phyloP scores from a whole-genome alignment of 495 filamentous ascomycete species.

The Penicillium lagena region DNA sequence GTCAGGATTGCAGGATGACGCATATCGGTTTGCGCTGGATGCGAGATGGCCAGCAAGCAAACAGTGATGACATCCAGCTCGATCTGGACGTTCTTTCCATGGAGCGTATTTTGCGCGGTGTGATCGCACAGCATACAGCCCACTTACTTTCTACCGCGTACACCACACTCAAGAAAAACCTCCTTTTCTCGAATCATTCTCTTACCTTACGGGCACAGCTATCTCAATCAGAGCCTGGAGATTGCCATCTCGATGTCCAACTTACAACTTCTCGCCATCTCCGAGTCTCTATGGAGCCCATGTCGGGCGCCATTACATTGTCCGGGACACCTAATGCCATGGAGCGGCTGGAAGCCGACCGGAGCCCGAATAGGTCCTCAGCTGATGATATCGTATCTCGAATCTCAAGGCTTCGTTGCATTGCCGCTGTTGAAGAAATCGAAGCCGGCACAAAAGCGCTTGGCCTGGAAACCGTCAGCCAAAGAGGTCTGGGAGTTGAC shows the following conservation, averaged over 20 bases:
- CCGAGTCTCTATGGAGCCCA: slow-evolving; percentile 62
- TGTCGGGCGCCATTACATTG: slow-evolving; percentile 38
- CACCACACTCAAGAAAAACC: slow-evolving; percentile 44
- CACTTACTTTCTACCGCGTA: slow-evolving; percentile 58
- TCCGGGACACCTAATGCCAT: slow-evolving; percentile 27
- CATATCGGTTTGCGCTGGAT: slow-evolving; percentile 74
- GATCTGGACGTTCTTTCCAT: slow-evolving; percentile 62
- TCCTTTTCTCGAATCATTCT: slow-evolving; percentile 50
- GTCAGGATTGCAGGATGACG: slow-evolving; percentile 23
- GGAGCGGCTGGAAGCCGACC: slow-evolving; percentile 43
- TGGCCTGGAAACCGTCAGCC: slow-evolving; percentile 54
- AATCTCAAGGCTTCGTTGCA: slow-evolving; percentile 52
- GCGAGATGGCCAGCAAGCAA: slow-evolving; percentile 67
- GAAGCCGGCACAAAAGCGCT: slow-evolving; percentile 50
- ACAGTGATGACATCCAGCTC: slow-evolving; percentile 56
- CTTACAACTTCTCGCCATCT: slow-evolving; percentile 52
- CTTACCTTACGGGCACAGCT: slow-evolving; percentile 48
- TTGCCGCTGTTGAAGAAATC: slow-evolving; percentile 55
- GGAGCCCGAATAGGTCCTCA: slow-evolving; percentile 35
- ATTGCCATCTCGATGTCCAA: slow-evolving; percentile 63
- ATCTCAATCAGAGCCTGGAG: slow-evolving; percentile 52
- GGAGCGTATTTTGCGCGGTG: slow-evolving; percentile 62
- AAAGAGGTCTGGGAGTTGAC: slow-evolving; percentile 48
- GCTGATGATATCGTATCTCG: slow-evolving; percentile 45
- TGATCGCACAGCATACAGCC: slow-evolving; percentile 68